Percentiles rank a stretch among this genome's conserved stretches.
phyloP scores from a whole-genome alignment of 495 filamentous ascomycete species.

The Talaromyces adpressus region DNA sequence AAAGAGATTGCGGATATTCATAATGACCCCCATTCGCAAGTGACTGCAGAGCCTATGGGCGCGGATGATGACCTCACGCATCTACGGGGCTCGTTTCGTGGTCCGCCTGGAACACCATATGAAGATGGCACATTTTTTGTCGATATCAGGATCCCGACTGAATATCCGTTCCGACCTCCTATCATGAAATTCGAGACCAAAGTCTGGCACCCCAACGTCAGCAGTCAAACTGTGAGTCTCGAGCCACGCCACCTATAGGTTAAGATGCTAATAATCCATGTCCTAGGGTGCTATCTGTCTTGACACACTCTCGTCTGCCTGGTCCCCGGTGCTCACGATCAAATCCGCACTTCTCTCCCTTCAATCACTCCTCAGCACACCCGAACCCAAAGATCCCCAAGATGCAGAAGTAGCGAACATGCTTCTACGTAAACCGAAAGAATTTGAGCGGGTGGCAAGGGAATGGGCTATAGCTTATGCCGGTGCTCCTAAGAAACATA shows the following conservation, averaged over 20 bases:
- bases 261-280: not conserved
- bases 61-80: slow-evolving; percentile 70
- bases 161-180: slow-evolving; percentile 92
- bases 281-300: slow-evolving; percentile 90
- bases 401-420: slow-evolving; percentile 93
- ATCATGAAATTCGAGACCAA: slow-evolving; percentile 90
- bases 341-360: slow-evolving; percentile 91
- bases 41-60: slow-evolving; percentile 59
- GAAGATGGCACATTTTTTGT: slow-evolving; percentile 79
- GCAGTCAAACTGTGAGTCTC: slow-evolving; percentile 77
- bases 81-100: slow-evolving; percentile 74
- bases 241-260: not conserved
- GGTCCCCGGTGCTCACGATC: slow-evolving; percentile 93
- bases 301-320: slow-evolving; percentile 81
- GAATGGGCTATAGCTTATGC: slow-evolving; percentile 88
- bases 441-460: slow-evolving; percentile 75
- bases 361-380: slow-evolving; percentile 85
- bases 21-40: slow-evolving; percentile 65
- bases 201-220: slow-evolving; percentile 98
- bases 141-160: slow-evolving; percentile 78
- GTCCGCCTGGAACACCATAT: slow-evolving; percentile 90
- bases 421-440: slow-evolving; percentile 70
- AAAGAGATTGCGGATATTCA: slow-evolving; percentile 91
- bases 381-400: slow-evolving; percentile 94
- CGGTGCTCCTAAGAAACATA: slow-evolving; percentile 57